Conservation (phyloP, 768 basidiomycete genomes). For the Amanita muscaria region DNA sequence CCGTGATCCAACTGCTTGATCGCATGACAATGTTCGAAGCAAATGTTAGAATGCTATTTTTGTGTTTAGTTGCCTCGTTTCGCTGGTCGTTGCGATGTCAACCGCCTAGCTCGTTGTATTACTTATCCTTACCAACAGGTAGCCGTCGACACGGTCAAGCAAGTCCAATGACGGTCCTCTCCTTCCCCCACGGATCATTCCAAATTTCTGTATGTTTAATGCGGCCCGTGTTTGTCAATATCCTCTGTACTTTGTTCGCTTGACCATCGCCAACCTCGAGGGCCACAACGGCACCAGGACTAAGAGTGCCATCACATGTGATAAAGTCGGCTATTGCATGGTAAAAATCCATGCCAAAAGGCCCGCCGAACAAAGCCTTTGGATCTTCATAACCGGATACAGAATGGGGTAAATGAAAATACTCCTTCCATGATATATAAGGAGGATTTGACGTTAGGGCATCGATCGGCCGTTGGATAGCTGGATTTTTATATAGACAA, state of each 20-base stretch:
- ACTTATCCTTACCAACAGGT: too few relatives aligned
- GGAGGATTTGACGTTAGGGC: constrained; percentile 81
- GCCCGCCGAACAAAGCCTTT: constrained; percentile 73
- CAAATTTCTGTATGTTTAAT: constrained; percentile 54
- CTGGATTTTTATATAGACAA: constrained; percentile 28
- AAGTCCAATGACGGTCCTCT: constrained; percentile 45
- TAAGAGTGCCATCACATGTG: constrained; percentile 41
- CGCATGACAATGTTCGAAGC: too few relatives aligned
- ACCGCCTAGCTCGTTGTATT: too few relatives aligned
- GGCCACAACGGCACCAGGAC: constrained; percentile 46
- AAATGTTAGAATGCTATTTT: too few relatives aligned
- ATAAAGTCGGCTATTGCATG: constrained; percentile 59
- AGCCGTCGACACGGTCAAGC: too few relatives aligned
- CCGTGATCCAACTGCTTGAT: too few relatives aligned
- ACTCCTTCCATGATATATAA: constrained; percentile 70
- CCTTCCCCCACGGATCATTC: constrained; percentile 72
- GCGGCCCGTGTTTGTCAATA: constrained; percentile 42
- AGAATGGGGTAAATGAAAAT: constrained; percentile 49
- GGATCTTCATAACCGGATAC: constrained; percentile 78
- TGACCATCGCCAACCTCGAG: constrained; percentile 78
- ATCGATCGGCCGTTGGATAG: constrained; percentile 49
- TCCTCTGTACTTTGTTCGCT: constrained; percentile 48
- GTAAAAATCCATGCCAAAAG: constrained; percentile 55
- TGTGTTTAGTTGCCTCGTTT: too few relatives aligned
- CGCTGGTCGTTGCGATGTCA: too few relatives aligned